phyloP scores from a whole-genome alignment of 768 basidiomycete species.

The Tylopilus subfusipes region DNA sequence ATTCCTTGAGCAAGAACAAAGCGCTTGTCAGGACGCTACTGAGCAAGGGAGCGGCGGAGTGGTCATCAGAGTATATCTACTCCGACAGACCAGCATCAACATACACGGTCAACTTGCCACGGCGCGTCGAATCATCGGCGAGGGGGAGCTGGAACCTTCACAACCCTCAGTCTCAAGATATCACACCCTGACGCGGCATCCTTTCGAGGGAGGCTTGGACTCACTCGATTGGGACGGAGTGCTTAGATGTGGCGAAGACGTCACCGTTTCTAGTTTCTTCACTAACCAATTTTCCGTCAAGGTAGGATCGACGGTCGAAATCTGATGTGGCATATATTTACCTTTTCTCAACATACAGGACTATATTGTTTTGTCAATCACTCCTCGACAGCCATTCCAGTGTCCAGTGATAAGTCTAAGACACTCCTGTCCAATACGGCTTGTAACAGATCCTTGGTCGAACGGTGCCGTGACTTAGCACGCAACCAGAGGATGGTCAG shows the following conservation, averaged over 20 bases:
- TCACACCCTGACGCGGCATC: conserved; percentile 1
- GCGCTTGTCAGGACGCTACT: neutral
- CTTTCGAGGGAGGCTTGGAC: conserved; percentile 30
- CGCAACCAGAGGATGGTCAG: neutral
- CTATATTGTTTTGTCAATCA: conserved; percentile 48
- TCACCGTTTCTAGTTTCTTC: conserved; percentile 44
- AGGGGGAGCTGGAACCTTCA: conserved; percentile 47
- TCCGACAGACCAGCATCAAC: conserved; percentile 46
- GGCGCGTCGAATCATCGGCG: conserved; percentile 36
- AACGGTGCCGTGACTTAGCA: conserved; percentile 6
- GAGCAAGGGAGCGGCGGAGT: conserved; percentile 10
- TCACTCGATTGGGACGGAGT: conserved; percentile 64
- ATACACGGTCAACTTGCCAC: conserved; percentile 21
- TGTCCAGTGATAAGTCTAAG: conserved; percentile 37
- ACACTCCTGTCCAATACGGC: conserved; percentile 48
- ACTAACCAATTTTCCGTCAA: conserved; percentile 46
- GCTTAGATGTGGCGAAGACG: conserved; percentile 36
- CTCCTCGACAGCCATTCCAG: conserved; percentile 39
- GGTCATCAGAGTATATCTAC: conserved; percentile 46
- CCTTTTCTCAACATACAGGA: conserved; percentile 42
- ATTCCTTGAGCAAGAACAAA: conserved; percentile 35
- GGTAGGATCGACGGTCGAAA: conserved; percentile 32
- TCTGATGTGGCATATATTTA: neutral
- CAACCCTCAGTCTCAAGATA: conserved; percentile 32
- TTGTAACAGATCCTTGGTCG: conserved; percentile 59